These are phyloP conservation scores for Epichloe sylvatica DNA, from an alignment of 2,329 filamentous ascomycete species.

Conservation along the genomic window DNA sequence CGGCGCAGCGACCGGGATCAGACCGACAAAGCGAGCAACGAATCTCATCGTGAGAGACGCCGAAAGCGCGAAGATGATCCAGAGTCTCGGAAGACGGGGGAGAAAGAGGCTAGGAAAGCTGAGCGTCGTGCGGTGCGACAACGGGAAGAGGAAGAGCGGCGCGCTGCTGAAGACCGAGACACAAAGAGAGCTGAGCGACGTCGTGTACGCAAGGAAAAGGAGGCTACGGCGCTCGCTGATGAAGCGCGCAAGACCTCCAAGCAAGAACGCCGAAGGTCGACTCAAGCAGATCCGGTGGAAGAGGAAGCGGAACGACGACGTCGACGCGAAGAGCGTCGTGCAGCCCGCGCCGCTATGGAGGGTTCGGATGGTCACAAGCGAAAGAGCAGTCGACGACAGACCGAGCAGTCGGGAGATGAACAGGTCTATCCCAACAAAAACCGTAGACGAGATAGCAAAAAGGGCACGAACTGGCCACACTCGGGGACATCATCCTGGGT, in stretches of 20 bases:
- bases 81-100: constrained; percentile 37
- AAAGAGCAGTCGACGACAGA: constrained; percentile 26
- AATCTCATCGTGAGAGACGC: constrained; percentile 41
- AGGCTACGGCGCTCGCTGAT: constrained; percentile 28
- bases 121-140: constrained; percentile 36
- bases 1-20: constrained; percentile 38
- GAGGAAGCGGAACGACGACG: constrained; percentile 42
- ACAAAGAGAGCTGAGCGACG: constrained; percentile 36
- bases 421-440: constrained; percentile 29
- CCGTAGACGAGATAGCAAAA: constrained; percentile 22
- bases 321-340: constrained; percentile 38
- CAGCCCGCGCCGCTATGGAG: constrained; percentile 27
- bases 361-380: constrained; percentile 21
- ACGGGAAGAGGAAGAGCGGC: constrained; percentile 36
- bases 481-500: constrained; percentile 53
- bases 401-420: constrained; percentile 28
- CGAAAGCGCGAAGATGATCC: constrained; percentile 43
- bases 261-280: constrained; percentile 35
- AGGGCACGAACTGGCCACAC: constrained; percentile 40
- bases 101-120: constrained; percentile 44
- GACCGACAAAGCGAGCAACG: constrained; percentile 28
- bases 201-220: constrained; percentile 33
- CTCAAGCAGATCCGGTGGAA: constrained; percentile 24
- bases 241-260: constrained; percentile 32
- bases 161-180: constrained; percentile 34